Base-by-base conservation (phyloP, 176 grass and related monocot species). In the Carex scoparia region DNA sequence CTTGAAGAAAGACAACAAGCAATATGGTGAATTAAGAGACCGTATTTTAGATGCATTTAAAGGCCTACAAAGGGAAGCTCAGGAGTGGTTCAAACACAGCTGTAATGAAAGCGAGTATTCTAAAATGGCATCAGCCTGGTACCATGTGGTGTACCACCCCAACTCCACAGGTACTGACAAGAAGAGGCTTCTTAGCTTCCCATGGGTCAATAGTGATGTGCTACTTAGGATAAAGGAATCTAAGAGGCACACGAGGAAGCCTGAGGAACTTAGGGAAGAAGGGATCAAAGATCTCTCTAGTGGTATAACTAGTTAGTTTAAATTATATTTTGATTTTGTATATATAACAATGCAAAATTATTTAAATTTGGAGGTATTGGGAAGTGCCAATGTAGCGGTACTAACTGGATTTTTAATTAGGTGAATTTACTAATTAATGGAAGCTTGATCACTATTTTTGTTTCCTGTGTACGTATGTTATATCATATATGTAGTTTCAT, bases 21-120 rank as follows among this genome's bases (percentile, higher is more conserved):
- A 87, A 79, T 93, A 90, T 65, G 90, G 92, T 15, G 95, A 98
- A 84, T 85, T 98, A 87, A 98, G 90, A 84, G 95, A 98, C 82
- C 95, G 95, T 19, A 98, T 98, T 86, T 23, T 98, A 46, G 75
- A 84, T 15, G 91, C 82, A 16, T 87, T 95, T 35, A 85, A 73
- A 16, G 80, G 23, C 44, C 88, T 98, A 84, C 89, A 92, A 33
- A 86, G 30, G 15, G 93, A 95, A 88, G 86, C 77, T 38, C 51
- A n/a, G 59, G 80, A 80, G 4, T 95, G 88, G 91, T 90, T 95
- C 80, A 87, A 44, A 61, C 58, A 69, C 67, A 83, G 85, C 53
- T 27, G 60, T 83, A 14, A 1, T 5, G 61, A 84, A 3, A 88
- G 51, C 0, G 88, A 94, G 13, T 57, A 40, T 16, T 71, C 70